Evolutionary conservation across 1,139 yeast species (phyloP).

Genomic region (Pichia sp.): DNA sequence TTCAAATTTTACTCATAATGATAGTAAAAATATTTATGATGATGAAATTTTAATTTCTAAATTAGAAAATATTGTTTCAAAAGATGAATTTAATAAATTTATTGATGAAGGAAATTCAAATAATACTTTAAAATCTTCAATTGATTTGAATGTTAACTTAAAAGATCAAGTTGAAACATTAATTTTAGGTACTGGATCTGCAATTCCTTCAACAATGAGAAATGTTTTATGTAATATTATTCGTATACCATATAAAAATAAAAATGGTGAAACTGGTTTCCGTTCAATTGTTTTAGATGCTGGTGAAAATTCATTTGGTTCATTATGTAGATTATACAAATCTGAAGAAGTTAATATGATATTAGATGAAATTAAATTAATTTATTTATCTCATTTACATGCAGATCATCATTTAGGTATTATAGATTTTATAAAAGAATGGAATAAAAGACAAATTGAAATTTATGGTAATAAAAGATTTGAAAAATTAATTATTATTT

Average conservation of each 20-base stretch:
- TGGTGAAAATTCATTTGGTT: constrained; percentile 87
- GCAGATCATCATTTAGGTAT: constrained; percentile 96
- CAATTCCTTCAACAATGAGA: constrained; percentile 77
- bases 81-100: constrained; percentile 11
- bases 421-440: constrained; percentile 57
- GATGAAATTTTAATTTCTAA: constrained; percentile 31
- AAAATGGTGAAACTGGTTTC: constrained; percentile 29
- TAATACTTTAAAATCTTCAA: constrained; percentile 1
- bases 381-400: constrained; percentile 84
- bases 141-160: constrained; percentile 21
- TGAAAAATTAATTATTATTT: constrained; percentile 45
- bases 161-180: constrained; percentile 60
- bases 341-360: constrained; percentile 36
- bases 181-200: constrained; percentile 91
- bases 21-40: constrained; percentile 35
- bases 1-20: constrained; percentile 2
- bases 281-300: constrained; percentile 68
- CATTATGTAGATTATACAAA: constrained; percentile 59
- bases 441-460: constrained; percentile 41
- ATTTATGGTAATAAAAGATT: constrained; percentile 11
- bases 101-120: constrained; percentile 2
- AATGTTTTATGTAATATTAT: constrained; percentile 78
- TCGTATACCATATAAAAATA: constrained; percentile 49
- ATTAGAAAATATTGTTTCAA: constrained; percentile 8
- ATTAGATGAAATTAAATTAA: constrained; percentile 51